These are phyloP conservation scores for Marasmius tenuissimus DNA, from an alignment of 1,284 basidiomycete genomes.

Conservation along the genomic window DNA sequence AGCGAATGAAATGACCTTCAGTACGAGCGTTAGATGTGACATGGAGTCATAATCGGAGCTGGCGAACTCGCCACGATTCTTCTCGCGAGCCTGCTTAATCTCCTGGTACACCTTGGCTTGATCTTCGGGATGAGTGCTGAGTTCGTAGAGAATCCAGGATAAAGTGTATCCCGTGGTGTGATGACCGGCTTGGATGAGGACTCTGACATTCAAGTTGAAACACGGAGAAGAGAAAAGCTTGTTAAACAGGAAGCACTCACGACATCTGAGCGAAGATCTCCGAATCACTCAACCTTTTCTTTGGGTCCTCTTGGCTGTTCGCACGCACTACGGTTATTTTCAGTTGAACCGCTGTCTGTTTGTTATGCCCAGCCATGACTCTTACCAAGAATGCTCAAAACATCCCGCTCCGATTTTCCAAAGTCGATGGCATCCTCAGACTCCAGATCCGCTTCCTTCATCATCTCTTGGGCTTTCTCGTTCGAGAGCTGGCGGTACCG, in stretches of 20 bases:
- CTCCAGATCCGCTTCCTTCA: not conserved
- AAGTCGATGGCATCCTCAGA: not conserved
- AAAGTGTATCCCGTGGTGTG: constrained; percentile 13
- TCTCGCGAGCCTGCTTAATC: not conserved
- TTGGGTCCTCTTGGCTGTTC: constrained; percentile 23
- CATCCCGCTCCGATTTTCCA: not conserved
- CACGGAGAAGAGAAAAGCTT: not conserved
- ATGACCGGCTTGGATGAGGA: constrained; percentile 14
- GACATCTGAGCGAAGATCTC: constrained; percentile 25
- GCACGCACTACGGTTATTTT: constrained; percentile 8
- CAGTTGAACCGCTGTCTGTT: not conserved
- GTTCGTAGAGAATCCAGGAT: constrained; percentile 13
- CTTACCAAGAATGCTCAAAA: not conserved
- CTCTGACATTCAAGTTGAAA: constrained; percentile 3
- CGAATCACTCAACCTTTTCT: constrained; percentile 18
- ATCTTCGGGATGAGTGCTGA: constrained; percentile 13
- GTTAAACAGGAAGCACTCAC: constrained; percentile 7
- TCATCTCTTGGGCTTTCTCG: not conserved
- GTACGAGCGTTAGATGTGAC: not conserved
- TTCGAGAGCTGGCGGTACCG: not conserved
- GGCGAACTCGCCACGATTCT: not conserved
- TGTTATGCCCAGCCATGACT: not conserved
- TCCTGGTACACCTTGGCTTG: constrained; percentile 12
- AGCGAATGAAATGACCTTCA: not conserved
- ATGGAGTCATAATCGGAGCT: not conserved